Percentiles rank a stretch among this genome's conserved stretches.
phyloP scores from a whole-genome alignment of 495 filamentous ascomycete genomes.

The Lichenothelia convexa region DNA sequence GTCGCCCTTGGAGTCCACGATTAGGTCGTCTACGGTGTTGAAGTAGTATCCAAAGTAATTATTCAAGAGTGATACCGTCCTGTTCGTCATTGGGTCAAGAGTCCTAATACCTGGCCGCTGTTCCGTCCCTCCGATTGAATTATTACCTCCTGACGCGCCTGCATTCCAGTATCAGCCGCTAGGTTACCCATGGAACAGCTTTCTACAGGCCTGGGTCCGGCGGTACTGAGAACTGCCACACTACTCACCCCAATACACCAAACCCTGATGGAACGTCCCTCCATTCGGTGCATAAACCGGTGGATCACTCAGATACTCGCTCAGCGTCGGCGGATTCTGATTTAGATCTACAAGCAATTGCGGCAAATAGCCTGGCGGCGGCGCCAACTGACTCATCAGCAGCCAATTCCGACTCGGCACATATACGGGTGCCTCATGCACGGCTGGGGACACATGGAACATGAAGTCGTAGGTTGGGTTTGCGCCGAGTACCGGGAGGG shows the following conservation, averaged over 20 bases:
- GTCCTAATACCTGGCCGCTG: slow-evolving; percentile 9
- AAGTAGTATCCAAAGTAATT: slow-evolving; percentile 18
- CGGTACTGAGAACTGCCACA: slow-evolving; percentile 5
- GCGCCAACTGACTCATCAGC: slow-evolving; percentile 7
- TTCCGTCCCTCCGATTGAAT: slow-evolving; percentile 4
- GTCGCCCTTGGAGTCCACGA: slow-evolving; percentile 22
- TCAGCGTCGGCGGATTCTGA: slow-evolving; percentile 18
- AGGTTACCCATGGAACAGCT: neutral
- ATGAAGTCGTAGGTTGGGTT: slow-evolving; percentile 17
- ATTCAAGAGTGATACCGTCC: slow-evolving; percentile 10
- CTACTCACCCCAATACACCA: slow-evolving; percentile 9
- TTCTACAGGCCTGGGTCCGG: neutral
- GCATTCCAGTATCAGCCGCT: neutral
- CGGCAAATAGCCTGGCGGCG: neutral
- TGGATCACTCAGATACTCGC: slow-evolving; percentile 19
- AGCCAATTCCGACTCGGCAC: slow-evolving; percentile 22
- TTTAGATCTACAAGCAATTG: slow-evolving; percentile 20
- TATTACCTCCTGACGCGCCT: slow-evolving; percentile 5
- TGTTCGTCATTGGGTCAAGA: slow-evolving; percentile 16
- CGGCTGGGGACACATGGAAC: slow-evolving; percentile 16
- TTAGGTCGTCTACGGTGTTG: slow-evolving; percentile 15
- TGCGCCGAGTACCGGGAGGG: slow-evolving; percentile 19
- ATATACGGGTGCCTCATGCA: slow-evolving; percentile 28
- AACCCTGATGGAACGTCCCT: slow-evolving; percentile 9
- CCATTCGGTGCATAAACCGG: slow-evolving; percentile 20